phyloP scores from a whole-genome alignment of 805 yeast genomes.

The Candida bentonensis region DNA sequence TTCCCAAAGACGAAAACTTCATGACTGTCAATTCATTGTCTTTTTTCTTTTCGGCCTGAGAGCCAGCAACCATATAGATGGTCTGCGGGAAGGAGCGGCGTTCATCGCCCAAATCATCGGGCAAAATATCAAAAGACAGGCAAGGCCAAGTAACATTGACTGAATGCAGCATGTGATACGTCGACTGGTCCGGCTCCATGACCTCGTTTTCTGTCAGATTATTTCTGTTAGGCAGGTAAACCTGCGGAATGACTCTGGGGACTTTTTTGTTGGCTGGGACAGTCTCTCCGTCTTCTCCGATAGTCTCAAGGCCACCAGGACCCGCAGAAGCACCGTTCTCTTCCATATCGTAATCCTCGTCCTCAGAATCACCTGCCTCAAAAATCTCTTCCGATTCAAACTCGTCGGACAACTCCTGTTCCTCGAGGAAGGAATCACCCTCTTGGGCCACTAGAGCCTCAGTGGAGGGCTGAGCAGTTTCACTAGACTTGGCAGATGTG shows the following conservation, averaged over 20 bases:
- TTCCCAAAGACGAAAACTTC: constrained; percentile 67
- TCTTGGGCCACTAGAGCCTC: constrained; percentile 27
- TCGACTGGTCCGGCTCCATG: constrained; percentile 90
- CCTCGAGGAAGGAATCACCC: constrained; percentile 27
- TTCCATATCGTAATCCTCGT: constrained; percentile 34
- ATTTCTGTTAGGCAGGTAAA: constrained; percentile 80
- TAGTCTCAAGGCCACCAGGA: constrained; percentile 11
- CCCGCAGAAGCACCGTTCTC: constrained; percentile 20
- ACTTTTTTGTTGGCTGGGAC: constrained; percentile 25
- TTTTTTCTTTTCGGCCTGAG: constrained; percentile 77
- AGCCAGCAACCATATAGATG: constrained; percentile 75
- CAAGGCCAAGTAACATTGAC: constrained; percentile 96
- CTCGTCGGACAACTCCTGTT: constrained; percentile 65
- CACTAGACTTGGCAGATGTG: constrained; percentile 24
- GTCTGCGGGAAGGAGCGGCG: constrained; percentile 85
- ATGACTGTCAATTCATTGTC: constrained; percentile 82
- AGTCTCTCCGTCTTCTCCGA: constrained; percentile 16
- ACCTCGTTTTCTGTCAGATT: constrained; percentile 89
- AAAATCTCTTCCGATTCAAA: constrained; percentile 67
- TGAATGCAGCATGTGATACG: constrained; percentile 91
- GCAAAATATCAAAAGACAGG: constrained; percentile 75
- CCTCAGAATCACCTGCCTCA: constrained; percentile 77
- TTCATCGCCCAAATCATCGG: constrained; percentile 76
- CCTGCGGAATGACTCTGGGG: constrained; percentile 9
- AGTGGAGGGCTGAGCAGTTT: too few species aligned